phyloP scores from a whole-genome alignment of 2,329 filamentous ascomycete species.

The Diplodia intermedia region DNA sequence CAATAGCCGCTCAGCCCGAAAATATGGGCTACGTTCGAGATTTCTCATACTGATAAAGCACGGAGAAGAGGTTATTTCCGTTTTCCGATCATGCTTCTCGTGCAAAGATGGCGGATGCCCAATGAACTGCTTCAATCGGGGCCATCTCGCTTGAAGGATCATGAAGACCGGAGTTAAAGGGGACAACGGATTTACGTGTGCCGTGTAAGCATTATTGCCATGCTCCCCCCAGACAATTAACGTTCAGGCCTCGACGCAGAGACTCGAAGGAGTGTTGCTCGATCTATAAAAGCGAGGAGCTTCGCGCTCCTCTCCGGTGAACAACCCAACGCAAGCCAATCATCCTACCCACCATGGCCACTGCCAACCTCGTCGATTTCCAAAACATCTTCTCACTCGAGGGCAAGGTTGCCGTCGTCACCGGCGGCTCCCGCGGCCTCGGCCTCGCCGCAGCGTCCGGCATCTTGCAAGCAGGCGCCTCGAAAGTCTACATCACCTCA shows the following conservation, averaged over 20 bases:
- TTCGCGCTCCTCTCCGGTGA: background rate
- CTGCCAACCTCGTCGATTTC: conserved; percentile 41
- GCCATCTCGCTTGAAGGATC: background rate
- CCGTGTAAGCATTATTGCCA: background rate
- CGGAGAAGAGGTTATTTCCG: background rate
- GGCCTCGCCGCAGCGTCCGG: conserved; percentile 50
- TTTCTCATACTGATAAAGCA: background rate
- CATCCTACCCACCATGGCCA: conserved; percentile 12
- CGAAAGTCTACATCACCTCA: conserved; percentile 49
- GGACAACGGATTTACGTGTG: background rate
- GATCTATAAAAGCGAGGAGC: background rate
- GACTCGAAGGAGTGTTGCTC: background rate
- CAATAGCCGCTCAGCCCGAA: background rate
- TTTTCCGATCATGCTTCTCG: background rate
- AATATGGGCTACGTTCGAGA: background rate
- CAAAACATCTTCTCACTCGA: conserved; percentile 47
- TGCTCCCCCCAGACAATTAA: background rate
- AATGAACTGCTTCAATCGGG: background rate
- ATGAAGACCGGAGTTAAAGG: background rate
- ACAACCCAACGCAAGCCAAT: background rate
- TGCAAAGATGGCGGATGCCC: background rate
- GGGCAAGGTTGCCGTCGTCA: conserved; percentile 48
- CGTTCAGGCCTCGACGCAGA: background rate
- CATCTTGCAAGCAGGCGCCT: conserved; percentile 50
- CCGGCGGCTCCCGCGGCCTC: conserved; percentile 49